Percentiles rank a stretch among this genome's conserved stretches.
These are phyloP conservation scores for Leptosphaerulina australis DNA, from an alignment of 2,329 filamentous ascomycete genomes.

Conservation along the genomic window DNA sequence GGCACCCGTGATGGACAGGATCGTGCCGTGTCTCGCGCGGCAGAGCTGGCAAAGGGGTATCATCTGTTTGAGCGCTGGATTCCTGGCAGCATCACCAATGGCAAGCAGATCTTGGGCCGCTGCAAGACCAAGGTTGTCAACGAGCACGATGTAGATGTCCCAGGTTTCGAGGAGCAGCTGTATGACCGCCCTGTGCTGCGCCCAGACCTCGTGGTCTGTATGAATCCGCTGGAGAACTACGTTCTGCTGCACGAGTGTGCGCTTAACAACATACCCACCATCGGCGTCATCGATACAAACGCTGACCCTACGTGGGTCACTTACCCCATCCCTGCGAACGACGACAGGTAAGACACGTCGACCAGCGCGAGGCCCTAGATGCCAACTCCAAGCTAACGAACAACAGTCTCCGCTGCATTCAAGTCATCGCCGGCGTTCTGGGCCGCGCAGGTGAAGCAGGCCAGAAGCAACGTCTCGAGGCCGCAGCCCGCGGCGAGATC, in stretches of 20 bases:
- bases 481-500: constrained; percentile 67
- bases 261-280: constrained; percentile 85
- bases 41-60: constrained; percentile 76
- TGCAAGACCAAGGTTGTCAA: constrained; percentile 78
- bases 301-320: constrained; percentile 92
- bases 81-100: constrained; percentile 89
- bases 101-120: constrained; percentile 79
- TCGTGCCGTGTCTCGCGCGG: constrained; percentile 78
- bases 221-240: constrained; percentile 94
- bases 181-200: constrained; percentile 69
- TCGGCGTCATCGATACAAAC: constrained; percentile 93
- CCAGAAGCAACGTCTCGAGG: constrained; percentile 67
- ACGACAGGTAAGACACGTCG: constrained; percentile 76
- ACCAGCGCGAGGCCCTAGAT: too few relatives aligned
- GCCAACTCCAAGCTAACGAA: not conserved
- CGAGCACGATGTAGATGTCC: constrained; percentile 68
- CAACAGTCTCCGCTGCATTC: constrained; percentile 75
- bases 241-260: constrained; percentile 90
- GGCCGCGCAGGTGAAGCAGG: constrained; percentile 84
- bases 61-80: constrained; percentile 95
- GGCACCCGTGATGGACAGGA: constrained; percentile 85
- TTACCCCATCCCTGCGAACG: constrained; percentile 95
- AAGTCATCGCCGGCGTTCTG: constrained; percentile 82
- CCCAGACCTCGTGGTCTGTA: constrained; percentile 87
- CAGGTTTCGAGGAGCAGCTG: constrained; percentile 70